Percentiles rank a stretch among this genome's conserved stretches.
phyloP scores from a whole-genome alignment of 805 yeast species.

The Tetrapisispora namnaoensis region DNA sequence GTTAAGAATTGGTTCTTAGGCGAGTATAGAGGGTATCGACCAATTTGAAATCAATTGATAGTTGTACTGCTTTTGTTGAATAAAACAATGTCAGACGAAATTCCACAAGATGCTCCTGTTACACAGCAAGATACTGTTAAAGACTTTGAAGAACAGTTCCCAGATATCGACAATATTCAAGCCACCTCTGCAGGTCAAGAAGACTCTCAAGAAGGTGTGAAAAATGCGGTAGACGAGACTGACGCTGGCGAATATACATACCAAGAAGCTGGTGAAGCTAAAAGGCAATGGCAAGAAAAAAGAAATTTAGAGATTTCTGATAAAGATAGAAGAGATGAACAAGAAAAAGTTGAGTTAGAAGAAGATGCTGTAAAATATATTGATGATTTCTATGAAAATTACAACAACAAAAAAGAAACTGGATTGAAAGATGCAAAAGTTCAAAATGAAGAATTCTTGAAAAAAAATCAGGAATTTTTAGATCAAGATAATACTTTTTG shows the following conservation, averaged over 20 bases:
- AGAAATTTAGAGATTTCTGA: conserved; percentile 68
- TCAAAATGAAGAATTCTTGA: conserved; percentile 63
- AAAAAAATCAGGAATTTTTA: conserved; percentile 67
- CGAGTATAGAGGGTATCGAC: too few relatives aligned
- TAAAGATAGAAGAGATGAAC: conserved; percentile 62
- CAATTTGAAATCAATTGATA: neutral
- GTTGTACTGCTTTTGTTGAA: neutral
- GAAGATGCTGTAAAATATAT: conserved; percentile 71
- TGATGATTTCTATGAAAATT: conserved; percentile 87
- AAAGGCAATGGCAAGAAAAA: conserved; percentile 73
- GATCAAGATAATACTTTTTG: conserved; percentile 70
- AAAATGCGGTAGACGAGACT: conserved; percentile 27
- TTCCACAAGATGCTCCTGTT: neutral
- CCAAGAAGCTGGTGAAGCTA: conserved; percentile 31
- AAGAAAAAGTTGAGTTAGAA: conserved; percentile 56
- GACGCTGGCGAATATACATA: conserved; percentile 36
- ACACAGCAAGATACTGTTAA: conserved; percentile 15
- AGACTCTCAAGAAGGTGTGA: neutral
- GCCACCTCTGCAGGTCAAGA: neutral
- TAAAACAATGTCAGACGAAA: neutral
- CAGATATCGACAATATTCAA: conserved; percentile 30
- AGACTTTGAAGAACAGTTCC: conserved; percentile 57
- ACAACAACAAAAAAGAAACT: conserved; percentile 72
- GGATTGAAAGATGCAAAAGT: conserved; percentile 50
- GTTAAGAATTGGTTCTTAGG: too few relatives aligned